Conservation (phyloP, 805 yeast genomes). For the Candida quercuum region DNA sequence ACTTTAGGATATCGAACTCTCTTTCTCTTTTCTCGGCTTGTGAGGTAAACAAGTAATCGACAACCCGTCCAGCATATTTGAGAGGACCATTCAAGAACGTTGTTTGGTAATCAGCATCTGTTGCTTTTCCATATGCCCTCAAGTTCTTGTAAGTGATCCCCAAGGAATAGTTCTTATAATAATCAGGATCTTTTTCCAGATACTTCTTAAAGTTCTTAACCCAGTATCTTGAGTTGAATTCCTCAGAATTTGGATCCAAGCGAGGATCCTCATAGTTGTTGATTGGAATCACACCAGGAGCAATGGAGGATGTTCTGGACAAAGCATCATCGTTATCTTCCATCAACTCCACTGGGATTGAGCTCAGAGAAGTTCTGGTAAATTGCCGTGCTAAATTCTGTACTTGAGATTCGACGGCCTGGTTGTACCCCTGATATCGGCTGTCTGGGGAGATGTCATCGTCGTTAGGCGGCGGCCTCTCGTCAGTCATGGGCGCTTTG, state of each 20-base stretch:
- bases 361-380: no score
- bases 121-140: constrained; percentile 55
- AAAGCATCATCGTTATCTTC: constrained; percentile 3
- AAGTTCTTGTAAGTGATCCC: constrained; percentile 56
- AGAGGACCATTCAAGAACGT: constrained; percentile 44
- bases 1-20: constrained; percentile 40
- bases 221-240: constrained; percentile 59
- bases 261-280: constrained; percentile 31
- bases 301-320: constrained; percentile 18
- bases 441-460: no score
- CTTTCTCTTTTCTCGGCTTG: constrained; percentile 20
- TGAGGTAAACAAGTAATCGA: constrained; percentile 13
- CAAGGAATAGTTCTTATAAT: constrained; percentile 49
- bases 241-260: constrained; percentile 53
- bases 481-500: no score
- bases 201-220: constrained; percentile 51
- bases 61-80: constrained; percentile 16
- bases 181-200: constrained; percentile 50
- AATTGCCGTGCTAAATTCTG: no score
- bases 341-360: no score
- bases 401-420: no score
- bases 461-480: no score
- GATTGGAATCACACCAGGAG: constrained; percentile 37
- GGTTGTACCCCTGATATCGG: no score
- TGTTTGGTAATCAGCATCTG: constrained; percentile 61